A percentile compares a stretch with the other conserved stretches of the same genome.
Conservation (phyloP, 495 filamentous ascomycete species). For the Friedmanniomyces simplex region DNA sequence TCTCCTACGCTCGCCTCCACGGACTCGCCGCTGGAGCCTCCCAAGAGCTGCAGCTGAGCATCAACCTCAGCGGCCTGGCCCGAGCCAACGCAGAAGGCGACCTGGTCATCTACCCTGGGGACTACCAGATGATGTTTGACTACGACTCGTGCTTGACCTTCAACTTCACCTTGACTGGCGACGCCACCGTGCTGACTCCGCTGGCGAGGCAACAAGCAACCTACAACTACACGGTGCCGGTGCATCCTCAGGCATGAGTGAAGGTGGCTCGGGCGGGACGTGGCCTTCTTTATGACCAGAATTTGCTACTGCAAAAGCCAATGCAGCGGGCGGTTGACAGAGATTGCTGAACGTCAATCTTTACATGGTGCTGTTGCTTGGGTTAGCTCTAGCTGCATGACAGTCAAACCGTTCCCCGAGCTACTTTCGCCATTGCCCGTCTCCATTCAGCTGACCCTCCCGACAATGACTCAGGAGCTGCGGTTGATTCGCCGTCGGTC, state of each 20-base stretch:
- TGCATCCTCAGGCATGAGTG: conserved; percentile 5
- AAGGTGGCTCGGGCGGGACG: too few relatives aligned
- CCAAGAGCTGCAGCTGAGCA: conserved; percentile 33
- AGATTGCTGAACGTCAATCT: too few relatives aligned
- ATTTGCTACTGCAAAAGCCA: background rate
- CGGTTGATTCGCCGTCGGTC: too few relatives aligned
- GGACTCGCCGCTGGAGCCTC: conserved; percentile 35
- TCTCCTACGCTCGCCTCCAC: conserved; percentile 46
- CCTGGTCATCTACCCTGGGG: conserved; percentile 54
- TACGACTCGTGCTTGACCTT: conserved; percentile 26
- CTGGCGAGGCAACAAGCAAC: conserved; percentile 2
- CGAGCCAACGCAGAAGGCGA: conserved; percentile 49
- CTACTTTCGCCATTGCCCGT: too few relatives aligned
- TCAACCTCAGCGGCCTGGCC: conserved; percentile 49
- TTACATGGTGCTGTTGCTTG: too few relatives aligned
- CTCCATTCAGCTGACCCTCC: too few relatives aligned
- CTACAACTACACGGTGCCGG: conserved; percentile 16
- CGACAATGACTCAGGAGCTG: too few relatives aligned
- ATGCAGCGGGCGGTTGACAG: too few relatives aligned
- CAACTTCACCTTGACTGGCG: conserved; percentile 38
- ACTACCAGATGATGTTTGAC: conserved; percentile 51
- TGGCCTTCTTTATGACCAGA: background rate
- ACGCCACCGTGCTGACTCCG: conserved; percentile 29
- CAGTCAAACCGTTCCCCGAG: too few relatives aligned
- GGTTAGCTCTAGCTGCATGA: too few relatives aligned